phyloP scores from a whole-genome alignment of 73 alveolate species.

The Diophrys sp. region DNA sequence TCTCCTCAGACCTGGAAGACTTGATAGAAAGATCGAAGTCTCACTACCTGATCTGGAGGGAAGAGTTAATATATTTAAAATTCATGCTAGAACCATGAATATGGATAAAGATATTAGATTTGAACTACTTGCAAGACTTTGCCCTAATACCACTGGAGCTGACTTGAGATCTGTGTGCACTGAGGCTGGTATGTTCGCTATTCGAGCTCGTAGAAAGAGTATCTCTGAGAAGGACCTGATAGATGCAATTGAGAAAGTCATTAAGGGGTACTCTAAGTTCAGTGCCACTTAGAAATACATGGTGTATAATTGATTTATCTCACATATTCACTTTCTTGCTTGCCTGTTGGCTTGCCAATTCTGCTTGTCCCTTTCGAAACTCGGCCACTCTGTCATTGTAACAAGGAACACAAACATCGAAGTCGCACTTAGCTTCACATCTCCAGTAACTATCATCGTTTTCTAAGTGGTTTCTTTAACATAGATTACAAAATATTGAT shows the following conservation, averaged over 20 bases:
- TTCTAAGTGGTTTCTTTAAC: neutral
- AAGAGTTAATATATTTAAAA: conserved; percentile 95
- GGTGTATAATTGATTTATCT: conserved; percentile 63
- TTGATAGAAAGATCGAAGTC: conserved; percentile 99
- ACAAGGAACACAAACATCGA: neutral
- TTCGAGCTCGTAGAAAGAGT: conserved; percentile 98
- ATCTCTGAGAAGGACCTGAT: conserved; percentile 91
- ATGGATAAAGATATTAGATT: conserved; percentile 96
- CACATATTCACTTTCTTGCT: neutral
- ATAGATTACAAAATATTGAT: neutral
- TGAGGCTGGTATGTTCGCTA: conserved; percentile 98
- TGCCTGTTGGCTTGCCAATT: neutral
- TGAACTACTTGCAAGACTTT: conserved; percentile 95
- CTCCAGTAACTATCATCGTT: neutral
- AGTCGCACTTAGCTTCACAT: neutral
- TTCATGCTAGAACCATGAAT: conserved; percentile 97
- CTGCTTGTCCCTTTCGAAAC: neutral
- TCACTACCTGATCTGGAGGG: conserved; percentile 99
- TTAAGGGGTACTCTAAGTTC: conserved; percentile 97
- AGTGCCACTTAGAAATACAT: conserved; percentile 86
- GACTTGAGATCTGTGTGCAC: conserved; percentile 94
- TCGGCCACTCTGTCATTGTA: neutral
- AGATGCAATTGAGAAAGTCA: conserved; percentile 93
- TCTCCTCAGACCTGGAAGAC: conserved; percentile 98
- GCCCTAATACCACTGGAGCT: conserved; percentile 98